A percentile compares a stretch with the other conserved stretches of the same genome.
These are phyloP conservation scores for Sindora glabra DNA, from an alignment of 306 rosid species.

Conservation along the genomic window DNA sequence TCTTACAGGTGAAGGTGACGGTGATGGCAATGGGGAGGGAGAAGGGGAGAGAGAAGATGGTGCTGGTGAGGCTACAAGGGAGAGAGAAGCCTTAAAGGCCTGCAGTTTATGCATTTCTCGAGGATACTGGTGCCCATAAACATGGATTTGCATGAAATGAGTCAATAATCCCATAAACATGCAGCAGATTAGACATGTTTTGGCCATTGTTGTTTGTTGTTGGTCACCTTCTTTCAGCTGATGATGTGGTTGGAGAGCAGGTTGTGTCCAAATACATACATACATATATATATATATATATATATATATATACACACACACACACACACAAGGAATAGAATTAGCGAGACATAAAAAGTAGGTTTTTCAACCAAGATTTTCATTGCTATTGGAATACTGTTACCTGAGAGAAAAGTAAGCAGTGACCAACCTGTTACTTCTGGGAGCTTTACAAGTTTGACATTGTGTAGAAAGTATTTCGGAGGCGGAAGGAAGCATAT, in stretches of 20 bases:
- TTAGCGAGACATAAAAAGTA: slow-evolving; percentile 34
- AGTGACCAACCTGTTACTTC: slow-evolving; percentile 47
- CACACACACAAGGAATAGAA: slow-evolving; percentile 7
- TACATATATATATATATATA: no score
- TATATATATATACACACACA: no score
- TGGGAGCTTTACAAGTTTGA: slow-evolving; percentile 31
- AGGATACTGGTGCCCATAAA: slow-evolving; percentile 11
- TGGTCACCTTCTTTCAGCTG: slow-evolving; percentile 7
- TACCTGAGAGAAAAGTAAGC: slow-evolving; percentile 25
- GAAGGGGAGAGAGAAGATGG: slow-evolving; percentile 20
- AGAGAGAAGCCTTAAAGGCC: slow-evolving; percentile 36
- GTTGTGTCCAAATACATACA: no score
- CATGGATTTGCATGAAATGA: slow-evolving; percentile 17
- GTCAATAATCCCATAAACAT: slow-evolving; percentile 17
- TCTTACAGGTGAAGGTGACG: no score
- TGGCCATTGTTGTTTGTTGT: slow-evolving; percentile 24
- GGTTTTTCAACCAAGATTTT: slow-evolving; percentile 39
- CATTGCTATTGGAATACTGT: no score
- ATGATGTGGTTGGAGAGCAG: slow-evolving; percentile 5
- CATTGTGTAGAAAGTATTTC: slow-evolving; percentile 24
- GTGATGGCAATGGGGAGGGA: slow-evolving; percentile 6
- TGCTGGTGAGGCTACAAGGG: slow-evolving; percentile 29
- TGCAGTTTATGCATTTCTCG: slow-evolving; percentile 27
- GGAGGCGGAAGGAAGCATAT: not conserved
- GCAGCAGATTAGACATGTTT: slow-evolving; percentile 5